phyloP scores from a whole-genome alignment of 768 basidiomycete genomes.

The Cystobasidium tubakii region DNA sequence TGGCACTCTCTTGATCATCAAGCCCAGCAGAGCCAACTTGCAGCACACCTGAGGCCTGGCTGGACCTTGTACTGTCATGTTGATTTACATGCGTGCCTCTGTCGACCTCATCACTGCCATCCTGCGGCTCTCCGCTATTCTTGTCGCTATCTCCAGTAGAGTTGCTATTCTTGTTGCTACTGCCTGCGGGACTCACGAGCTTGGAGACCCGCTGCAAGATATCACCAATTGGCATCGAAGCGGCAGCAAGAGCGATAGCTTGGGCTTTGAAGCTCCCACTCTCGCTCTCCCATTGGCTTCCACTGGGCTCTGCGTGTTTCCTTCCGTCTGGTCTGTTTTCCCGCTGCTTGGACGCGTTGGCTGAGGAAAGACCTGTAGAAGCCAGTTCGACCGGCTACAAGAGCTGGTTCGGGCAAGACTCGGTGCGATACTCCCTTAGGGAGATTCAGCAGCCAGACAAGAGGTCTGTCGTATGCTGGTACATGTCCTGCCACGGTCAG shows the following conservation, averaged over 20 bases:
- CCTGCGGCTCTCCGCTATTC: not conserved
- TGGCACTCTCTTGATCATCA: not conserved
- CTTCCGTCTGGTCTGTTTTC: not conserved
- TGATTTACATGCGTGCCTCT: not conserved
- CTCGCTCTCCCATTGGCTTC: not conserved
- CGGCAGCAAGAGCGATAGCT: no score
- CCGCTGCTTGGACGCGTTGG: not conserved
- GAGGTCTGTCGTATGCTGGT: no score
- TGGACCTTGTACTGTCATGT: not conserved
- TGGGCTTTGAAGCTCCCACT: not conserved
- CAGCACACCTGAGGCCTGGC: not conserved
- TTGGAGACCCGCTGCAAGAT: constrained; percentile 11
- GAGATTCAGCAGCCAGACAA: no score
- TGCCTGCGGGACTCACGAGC: constrained; percentile 13
- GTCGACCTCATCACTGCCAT: not conserved
- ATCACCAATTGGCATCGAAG: constrained; percentile 3
- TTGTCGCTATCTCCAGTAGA: not conserved
- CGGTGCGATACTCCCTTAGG: no score
- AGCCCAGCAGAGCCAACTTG: not conserved
- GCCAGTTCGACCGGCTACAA: not conserved
- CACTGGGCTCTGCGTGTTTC: not conserved
- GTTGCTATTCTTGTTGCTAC: not conserved
- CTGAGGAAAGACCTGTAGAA: not conserved
- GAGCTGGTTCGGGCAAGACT: no score
- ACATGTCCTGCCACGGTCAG: no score